phyloP scores from a whole-genome alignment of 257 asterid genomes.

The Solanum medicagineum region DNA sequence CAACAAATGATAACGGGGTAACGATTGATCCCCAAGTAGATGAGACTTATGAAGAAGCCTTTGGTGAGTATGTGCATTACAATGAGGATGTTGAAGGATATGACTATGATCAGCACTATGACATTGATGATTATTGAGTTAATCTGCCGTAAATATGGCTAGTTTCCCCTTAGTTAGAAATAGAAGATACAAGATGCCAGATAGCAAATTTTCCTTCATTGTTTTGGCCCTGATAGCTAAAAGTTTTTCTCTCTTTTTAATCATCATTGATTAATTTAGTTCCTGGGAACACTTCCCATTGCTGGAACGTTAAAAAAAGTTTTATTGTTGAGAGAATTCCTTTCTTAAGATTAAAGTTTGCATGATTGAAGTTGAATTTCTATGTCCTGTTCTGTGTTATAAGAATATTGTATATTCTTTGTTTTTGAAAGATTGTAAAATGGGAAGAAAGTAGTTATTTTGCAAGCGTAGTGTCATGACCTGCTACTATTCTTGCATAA shows the following conservation, averaged over 20 bases:
- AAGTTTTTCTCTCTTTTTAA: too few species aligned
- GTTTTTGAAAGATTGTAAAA: too few species aligned
- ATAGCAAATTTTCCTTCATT: neutral
- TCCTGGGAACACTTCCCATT: neutral
- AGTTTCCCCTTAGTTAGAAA: neutral
- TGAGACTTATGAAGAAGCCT: neutral
- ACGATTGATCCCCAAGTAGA: constrained; percentile 11
- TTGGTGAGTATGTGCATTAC: neutral
- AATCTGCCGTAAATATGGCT: neutral
- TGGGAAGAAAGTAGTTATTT: too few species aligned
- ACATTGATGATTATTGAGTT: neutral
- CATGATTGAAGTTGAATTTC: neutral
- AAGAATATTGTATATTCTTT: neutral
- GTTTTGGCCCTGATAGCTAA: neutral
- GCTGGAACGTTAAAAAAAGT: neutral
- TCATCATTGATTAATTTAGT: neutral
- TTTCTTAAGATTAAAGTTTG: neutral
- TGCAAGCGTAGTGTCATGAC: too few species aligned
- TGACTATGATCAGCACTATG: constrained; percentile 10
- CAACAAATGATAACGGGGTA: neutral
- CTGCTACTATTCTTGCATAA: too few species aligned
- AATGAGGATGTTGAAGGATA: constrained; percentile 13
- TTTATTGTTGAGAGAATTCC: neutral
- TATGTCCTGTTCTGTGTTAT: neutral
- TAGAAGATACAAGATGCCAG: neutral